A percentile compares a stretch with the other conserved stretches of the same genome.
phyloP scores from a whole-genome alignment of 371 early-diverging fungal genomes.

The Mortierella sp. region DNA sequence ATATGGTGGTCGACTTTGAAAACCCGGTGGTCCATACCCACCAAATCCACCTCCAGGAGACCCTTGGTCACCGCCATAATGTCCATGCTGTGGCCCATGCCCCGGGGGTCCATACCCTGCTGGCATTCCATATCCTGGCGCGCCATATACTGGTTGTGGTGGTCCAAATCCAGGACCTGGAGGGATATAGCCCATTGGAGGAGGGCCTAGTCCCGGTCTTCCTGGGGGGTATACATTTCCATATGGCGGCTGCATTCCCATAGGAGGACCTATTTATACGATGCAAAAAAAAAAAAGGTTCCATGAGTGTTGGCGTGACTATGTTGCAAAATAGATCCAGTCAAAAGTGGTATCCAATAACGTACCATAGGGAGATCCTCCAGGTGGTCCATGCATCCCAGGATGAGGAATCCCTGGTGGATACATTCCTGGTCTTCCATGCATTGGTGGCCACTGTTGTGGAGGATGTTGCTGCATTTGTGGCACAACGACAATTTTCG shows the following conservation, averaged over 20 bases:
- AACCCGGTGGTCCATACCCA: slow-evolving; percentile 24
- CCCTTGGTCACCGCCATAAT: not conserved
- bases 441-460: slow-evolving; percentile 17
- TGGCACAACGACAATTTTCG: slow-evolving; percentile 18
- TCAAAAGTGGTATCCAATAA: not conserved
- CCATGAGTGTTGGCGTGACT: no score
- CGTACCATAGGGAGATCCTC: slow-evolving; percentile 31
- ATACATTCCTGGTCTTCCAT: slow-evolving; percentile 14
- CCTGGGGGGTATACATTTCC: slow-evolving; percentile 30
- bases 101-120: slow-evolving; percentile 25
- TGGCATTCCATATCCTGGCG: slow-evolving; percentile 29
- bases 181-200: slow-evolving; percentile 21
- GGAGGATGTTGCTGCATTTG: slow-evolving; percentile 33
- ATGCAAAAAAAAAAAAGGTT: not conserved
- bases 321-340: not conserved
- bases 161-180: slow-evolving; percentile 30
- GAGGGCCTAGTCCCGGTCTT: slow-evolving; percentile 36
- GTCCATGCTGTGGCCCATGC: not conserved
- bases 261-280: slow-evolving; percentile 19
- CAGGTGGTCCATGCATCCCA: slow-evolving; percentile 20
- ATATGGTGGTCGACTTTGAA: slow-evolving; percentile 11
- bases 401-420: slow-evolving; percentile 18
- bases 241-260: slow-evolving; percentile 26
- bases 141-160: slow-evolving; percentile 22
- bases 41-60: slow-evolving; percentile 4